Conservation (phyloP, 2,329 filamentous ascomycete genomes). For the Penicillium nordicum region DNA sequence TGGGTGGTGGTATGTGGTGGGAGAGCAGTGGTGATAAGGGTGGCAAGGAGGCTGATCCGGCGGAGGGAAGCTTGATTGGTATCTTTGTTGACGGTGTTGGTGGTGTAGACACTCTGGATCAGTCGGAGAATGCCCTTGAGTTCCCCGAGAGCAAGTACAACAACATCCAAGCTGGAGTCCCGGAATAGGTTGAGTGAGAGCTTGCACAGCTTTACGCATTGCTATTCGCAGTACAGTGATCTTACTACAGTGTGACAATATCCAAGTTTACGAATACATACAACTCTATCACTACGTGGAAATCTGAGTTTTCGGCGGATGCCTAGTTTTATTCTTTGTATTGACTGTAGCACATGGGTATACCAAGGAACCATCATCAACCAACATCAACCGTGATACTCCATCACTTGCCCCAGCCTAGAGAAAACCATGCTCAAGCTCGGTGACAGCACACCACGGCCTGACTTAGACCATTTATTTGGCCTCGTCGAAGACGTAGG, state of each 20-base stretch:
- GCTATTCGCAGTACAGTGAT: not conserved
- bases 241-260: not conserved
- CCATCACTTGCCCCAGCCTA: constrained; percentile 12
- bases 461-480: constrained; percentile 44
- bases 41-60: constrained; percentile 42
- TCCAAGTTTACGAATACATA: constrained; percentile 1
- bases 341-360: constrained; percentile 17
- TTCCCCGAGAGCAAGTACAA: constrained; percentile 44
- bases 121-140: constrained; percentile 33
- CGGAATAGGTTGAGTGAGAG: not conserved
- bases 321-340: constrained; percentile 12
- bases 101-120: constrained; percentile 34
- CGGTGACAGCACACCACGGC: constrained; percentile 13
- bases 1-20: constrained; percentile 97
- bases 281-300: constrained; percentile 4
- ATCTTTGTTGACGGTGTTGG: constrained; percentile 45
- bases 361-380: constrained; percentile 14
- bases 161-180: constrained; percentile 36
- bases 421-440: constrained; percentile 13
- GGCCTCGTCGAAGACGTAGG: constrained; percentile 68
- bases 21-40: constrained; percentile 77
- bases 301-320: constrained; percentile 9
- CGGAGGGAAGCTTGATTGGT: constrained; percentile 62
- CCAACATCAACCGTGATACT: constrained; percentile 18
- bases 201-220: not conserved